Evolutionary conservation across 805 yeast genomes (phyloP), one percentile per base, ranked within the genome.

Genomic region (Cyberlindnera euphorbiiphila): DNA sequence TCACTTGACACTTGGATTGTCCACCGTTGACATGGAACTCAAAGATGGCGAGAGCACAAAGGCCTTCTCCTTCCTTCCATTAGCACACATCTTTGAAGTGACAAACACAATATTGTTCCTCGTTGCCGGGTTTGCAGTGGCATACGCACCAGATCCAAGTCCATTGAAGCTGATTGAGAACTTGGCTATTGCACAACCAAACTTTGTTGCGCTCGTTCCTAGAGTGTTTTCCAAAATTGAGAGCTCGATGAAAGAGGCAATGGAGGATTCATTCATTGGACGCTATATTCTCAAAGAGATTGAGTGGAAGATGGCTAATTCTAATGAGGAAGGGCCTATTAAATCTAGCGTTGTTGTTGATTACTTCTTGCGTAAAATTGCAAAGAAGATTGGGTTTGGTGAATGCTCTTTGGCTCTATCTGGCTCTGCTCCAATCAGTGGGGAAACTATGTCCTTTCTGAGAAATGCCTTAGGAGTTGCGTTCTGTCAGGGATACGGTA

Each of bases 361-460:
- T 1, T 18, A 40, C 16, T 15, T 25, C 15, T 25, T 42, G 28
- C 41, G 44, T 37, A 64, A 51, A 81, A 80, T 63, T 45, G 68
- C 32, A 49, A 57, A 36, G 47, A 51, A 46, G 31, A 46, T 69
- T 7, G 76, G 76, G 0, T 59, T 70, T 47, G 61, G 59, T 18
- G 54, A 66, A 16, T 50, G 62, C 14, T 41, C 45, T n/a, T 43
- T 52, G 31, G 44, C 60, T 28, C 51, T 60, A 15, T 52, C 63
- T 24, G 82, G 85, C 3, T 74, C 81, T 35, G 85, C 85, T 6
- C 85, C 86, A 22, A 66, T 79, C 39, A 63, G 76, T 28, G 66
- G 69, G 11, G 71, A 66, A 34, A 72, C 81, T 4, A 62, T 76
- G 20, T 66, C 62, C 44, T 79, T 76, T 54, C 53, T 79, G 42